Base-by-base conservation (phyloP, 2,329 filamentous ascomycete genomes). In the Ascochyta koolunga region DNA sequence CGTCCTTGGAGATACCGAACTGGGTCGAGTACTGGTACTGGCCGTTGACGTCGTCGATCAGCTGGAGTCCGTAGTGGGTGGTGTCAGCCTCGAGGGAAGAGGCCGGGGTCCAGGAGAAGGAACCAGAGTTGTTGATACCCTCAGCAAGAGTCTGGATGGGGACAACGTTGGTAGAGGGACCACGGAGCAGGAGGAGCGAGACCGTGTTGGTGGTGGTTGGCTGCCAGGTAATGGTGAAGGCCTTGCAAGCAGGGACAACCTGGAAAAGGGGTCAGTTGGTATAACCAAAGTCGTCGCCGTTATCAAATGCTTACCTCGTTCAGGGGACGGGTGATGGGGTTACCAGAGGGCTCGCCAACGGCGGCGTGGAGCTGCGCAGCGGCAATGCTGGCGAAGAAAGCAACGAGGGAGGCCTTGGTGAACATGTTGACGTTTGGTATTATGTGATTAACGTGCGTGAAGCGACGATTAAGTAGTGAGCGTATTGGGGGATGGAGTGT, bases 21-120 rank as follows among this genome's bases (percentile, higher is more conserved):
- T 87, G 84, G 54, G 82, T 83, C 37, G 80, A 82, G 66, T 71
- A 74, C 65, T 87, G 85, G 80, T 84, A 87, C 68, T 82, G 74
- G 69, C 84, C 83, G 58, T 78, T 83, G 43, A 77, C 76, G 66
- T 86, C 82, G 60, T 82, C 83, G 62, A 87, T 83, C 64, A 88
- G 73, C 70, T 86, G 79, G 67, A 88, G 77, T 57, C 85, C 85
- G 75, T 87, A 87, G 73, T 78, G 80, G 63, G 77, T 79, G 59
- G 68, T 69, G 57, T 82, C 80, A 25, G 63, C 68, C 64, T 78
- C 76, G 55, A 86, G 80, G 36, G 68, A 59, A 49, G 77, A 69
- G 56, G 76, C 65, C 36, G 83, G 82, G 37, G 80, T 83, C 84
- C 84, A 87, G 52, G 59, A 41, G 78, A 77, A 86, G 59, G 65